Percentiles rank a stretch among this genome's conserved stretches.
Evolutionary conservation across 2,329 filamentous ascomycete species (phyloP).

Genomic region (Fusarium buxicola): DNA sequence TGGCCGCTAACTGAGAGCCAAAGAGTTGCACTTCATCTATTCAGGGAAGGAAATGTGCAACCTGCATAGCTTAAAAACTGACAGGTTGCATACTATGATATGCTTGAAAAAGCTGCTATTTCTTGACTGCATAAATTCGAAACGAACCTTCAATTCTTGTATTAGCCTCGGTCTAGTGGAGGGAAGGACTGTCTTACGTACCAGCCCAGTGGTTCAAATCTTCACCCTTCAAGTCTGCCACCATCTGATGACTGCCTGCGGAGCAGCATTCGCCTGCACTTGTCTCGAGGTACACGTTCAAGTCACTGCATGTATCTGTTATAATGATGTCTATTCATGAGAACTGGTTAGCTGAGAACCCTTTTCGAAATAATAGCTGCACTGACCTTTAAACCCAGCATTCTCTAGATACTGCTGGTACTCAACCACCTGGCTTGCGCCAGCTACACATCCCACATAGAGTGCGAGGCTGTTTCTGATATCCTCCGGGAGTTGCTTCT

Average conservation of each 20-base stretch:
- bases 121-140: slow-evolving; percentile 64
- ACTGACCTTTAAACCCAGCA: slow-evolving; percentile 62
- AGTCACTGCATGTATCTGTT: not conserved
- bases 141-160: slow-evolving; percentile 41
- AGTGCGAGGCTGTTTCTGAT: slow-evolving; percentile 62
- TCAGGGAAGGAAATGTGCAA: no score
- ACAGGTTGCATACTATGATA: no score
- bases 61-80: no score
- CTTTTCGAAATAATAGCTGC: accelerated
- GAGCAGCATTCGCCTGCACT: not conserved
- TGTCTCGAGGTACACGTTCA: not conserved
- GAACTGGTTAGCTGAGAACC: accelerated
- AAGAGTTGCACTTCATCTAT: no score
- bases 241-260: not conserved
- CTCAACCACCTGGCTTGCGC: slow-evolving; percentile 63
- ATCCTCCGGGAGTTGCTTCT: slow-evolving; percentile 59
- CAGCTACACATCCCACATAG: slow-evolving; percentile 71
- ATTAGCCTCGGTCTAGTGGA: not conserved
- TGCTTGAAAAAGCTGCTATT: not conserved
- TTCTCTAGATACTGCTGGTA: slow-evolving; percentile 64
- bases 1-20: no score
- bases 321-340: not conserved
- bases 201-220: slow-evolving; percentile 4
- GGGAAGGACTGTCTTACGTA: not conserved
- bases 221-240: not conserved